Base-by-base conservation (phyloP, 257 asterid species). In the Datura wrightii region DNA sequence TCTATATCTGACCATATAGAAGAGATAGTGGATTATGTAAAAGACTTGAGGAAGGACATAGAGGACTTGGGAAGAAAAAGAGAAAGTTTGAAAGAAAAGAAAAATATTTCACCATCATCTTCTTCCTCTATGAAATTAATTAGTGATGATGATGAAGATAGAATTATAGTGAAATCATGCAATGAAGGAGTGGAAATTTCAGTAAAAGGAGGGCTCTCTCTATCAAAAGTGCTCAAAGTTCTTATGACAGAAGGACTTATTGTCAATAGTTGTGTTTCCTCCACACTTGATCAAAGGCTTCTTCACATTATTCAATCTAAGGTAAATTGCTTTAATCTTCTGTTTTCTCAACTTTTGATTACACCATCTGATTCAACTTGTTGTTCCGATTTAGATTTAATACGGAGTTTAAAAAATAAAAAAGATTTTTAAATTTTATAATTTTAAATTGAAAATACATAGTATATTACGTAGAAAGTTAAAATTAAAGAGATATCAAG, bases 181-280 rank as follows among this genome's bases (percentile, higher is more conserved):
- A 80, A 24, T 9, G 24, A 9, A 3, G 76, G 42, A 52, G 42
- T 88, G 7, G 79, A 88, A 74, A 42, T 88, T 4, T 62, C 56
- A 2, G 14, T 88, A 18, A 84, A 3, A 14, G 79, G 56, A 46
- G 85, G 69, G 8, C 0, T 88, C 10, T 50, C 70, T 41, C 86
- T 85, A 9, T 72, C 88, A 8, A 82, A 78, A 10, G 58, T 88
- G 8, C 84, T 85, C 4, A 83, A 50, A 18, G 52, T 79, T 66
- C 58, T 88, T 42, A 66, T 41, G 80, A 83, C 42, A 36, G 88
- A 88, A 83, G 87, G 88, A 44, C 24, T 88, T 76, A 39, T 80
- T 15, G 52, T 80, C 7, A 10, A 14, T 39, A 85, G 24, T 67
- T 85, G 88, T 59, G 63, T 44, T 70, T 88, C 88, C 65, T 39